Conservation (phyloP, 2,329 filamentous ascomycete genomes). For the Aspergillaceae sp. region DNA sequence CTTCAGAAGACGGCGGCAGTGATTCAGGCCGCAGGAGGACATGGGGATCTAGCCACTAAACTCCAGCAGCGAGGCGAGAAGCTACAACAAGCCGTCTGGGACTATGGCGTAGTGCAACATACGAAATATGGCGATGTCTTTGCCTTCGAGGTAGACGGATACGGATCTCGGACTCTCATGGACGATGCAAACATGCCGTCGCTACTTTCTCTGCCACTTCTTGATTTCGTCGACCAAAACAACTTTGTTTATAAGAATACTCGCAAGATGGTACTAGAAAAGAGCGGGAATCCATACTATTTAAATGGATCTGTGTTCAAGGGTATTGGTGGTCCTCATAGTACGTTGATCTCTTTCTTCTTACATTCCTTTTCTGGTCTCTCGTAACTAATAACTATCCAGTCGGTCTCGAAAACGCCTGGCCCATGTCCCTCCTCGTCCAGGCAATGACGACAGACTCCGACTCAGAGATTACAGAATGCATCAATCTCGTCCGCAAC, state of each 20-base stretch:
- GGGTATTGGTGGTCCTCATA: slow-evolving; percentile 75
- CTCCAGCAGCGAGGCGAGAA: slow-evolving; percentile 50
- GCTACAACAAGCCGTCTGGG: slow-evolving; percentile 70
- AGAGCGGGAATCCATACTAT: slow-evolving; percentile 78
- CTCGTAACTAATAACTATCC: slow-evolving; percentile 32
- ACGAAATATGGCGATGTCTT: slow-evolving; percentile 50
- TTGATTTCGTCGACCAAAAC: slow-evolving; percentile 49
- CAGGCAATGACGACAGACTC: slow-evolving; percentile 83
- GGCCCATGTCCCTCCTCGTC: slow-evolving; percentile 91
- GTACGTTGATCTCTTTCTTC: slow-evolving; percentile 27
- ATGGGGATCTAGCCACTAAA: slow-evolving; percentile 42
- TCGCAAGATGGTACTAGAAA: slow-evolving; percentile 67
- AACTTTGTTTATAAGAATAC: slow-evolving; percentile 81
- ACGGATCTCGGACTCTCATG: slow-evolving; percentile 54
- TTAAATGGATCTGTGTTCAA: slow-evolving; percentile 66
- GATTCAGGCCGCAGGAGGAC: slow-evolving; percentile 51
- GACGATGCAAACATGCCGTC: slow-evolving; percentile 60
- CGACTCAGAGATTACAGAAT: slow-evolving; percentile 68
- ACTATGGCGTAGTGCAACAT: slow-evolving; percentile 62
- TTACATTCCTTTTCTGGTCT: neutral
- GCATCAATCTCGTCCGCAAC: slow-evolving; percentile 64
- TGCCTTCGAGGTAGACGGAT: slow-evolving; percentile 58
- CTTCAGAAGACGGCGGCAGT: slow-evolving; percentile 64
- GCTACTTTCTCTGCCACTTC: slow-evolving; percentile 50
- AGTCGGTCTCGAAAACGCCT: slow-evolving; percentile 81